phyloP scores from a whole-genome alignment of 2,329 filamentous ascomycete genomes.

The Colletotrichum sp. region DNA sequence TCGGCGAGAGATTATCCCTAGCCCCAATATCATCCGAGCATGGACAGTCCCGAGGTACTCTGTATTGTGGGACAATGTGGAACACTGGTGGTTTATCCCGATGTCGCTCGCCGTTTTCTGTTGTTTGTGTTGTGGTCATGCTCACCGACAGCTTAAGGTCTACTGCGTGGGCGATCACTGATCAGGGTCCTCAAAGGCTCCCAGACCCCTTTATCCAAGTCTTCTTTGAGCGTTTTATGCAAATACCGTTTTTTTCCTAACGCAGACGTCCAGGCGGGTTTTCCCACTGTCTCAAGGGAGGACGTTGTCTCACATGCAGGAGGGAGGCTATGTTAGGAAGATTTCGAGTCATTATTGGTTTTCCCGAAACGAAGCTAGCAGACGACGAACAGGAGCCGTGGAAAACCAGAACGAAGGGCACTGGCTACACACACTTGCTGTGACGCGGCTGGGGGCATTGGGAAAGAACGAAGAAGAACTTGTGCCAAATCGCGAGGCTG shows the following conservation, averaged over 20 bases:
- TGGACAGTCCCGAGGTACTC: neutral
- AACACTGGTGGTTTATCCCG: neutral
- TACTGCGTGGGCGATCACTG: neutral
- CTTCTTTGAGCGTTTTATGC: neutral
- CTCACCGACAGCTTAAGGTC: neutral
- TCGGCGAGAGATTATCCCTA: neutral
- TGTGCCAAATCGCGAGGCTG: neutral
- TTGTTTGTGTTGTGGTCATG: neutral
- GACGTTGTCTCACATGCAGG: neutral
- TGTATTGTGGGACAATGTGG: neutral
- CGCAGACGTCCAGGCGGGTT: neutral
- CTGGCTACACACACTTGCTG: neutral
- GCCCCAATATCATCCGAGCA: neutral
- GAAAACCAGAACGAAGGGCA: neutral
- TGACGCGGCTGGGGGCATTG: neutral
- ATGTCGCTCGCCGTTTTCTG: neutral
- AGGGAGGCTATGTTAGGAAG: neutral
- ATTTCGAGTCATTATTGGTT: neutral
- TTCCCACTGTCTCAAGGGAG: neutral
- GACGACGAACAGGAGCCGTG: neutral
- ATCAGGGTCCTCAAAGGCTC: neutral
- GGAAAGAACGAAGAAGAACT: neutral
- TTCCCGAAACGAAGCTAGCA: neutral
- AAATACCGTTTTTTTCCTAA: neutral
- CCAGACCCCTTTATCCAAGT: neutral